Conservation (phyloP, 352 stramenopile genomes). For the Phytophthora tubulina region DNA sequence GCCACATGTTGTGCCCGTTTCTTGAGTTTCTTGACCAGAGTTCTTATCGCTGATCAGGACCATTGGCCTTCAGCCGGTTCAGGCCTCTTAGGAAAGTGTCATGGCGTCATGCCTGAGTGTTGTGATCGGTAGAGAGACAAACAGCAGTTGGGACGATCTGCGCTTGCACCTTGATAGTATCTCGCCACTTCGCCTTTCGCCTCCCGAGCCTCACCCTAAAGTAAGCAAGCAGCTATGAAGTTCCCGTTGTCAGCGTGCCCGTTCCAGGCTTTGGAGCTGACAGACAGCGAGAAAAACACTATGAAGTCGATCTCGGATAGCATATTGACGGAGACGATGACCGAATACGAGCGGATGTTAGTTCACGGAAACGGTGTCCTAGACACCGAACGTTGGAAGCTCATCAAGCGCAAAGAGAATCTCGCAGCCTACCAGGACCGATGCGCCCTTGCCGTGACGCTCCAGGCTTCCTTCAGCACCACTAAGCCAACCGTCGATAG, state of each 20-base stretch:
- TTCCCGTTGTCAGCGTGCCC: constrained; percentile 49
- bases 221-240: constrained; percentile 36
- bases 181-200: constrained; percentile 36
- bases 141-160: constrained; percentile 11
- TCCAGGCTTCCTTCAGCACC: constrained; percentile 37
- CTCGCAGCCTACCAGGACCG: constrained; percentile 59
- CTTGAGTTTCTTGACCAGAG: constrained; percentile 17
- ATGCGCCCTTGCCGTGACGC: constrained; percentile 42
- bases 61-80: constrained; percentile 12
- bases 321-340: constrained; percentile 46
- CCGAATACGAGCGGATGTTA: constrained; percentile 55
- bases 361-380: constrained; percentile 44
- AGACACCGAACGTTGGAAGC: constrained; percentile 57
- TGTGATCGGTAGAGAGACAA: constrained; percentile 16
- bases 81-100: constrained; percentile 19
- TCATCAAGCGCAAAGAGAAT: constrained; percentile 59
- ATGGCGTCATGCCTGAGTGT: neutral
- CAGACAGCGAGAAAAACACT: constrained; percentile 35
- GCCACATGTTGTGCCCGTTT: constrained; percentile 24
- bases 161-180: neutral
- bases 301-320: constrained; percentile 31
- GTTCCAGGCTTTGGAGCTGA: constrained; percentile 40
- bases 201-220: neutral
- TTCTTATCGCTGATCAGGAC: constrained; percentile 40
- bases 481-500: constrained; percentile 19